phyloP scores from a whole-genome alignment of 2,329 filamentous ascomycete genomes.

The Colletotrichum limetticola region DNA sequence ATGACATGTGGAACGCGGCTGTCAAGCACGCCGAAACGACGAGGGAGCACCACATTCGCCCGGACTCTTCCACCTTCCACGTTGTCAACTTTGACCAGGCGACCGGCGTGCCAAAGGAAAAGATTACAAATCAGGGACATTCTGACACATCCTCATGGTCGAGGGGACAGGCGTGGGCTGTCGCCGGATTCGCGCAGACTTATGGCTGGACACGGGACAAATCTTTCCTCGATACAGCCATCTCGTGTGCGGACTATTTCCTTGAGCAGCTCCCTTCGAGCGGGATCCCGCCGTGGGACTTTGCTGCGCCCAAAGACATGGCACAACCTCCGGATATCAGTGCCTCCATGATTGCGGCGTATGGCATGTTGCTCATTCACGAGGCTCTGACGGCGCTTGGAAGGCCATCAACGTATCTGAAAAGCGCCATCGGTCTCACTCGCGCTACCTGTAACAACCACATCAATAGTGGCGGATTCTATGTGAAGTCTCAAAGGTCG shows the following conservation, averaged over 20 bases:
- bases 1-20: constrained; percentile 46
- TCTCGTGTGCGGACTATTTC: constrained; percentile 57
- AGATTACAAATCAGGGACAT: constrained; percentile 60
- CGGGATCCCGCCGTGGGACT: constrained; percentile 61
- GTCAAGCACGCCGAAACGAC: constrained; percentile 52
- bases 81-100: constrained; percentile 57
- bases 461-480: constrained; percentile 39
- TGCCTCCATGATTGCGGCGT: constrained; percentile 49
- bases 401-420: constrained; percentile 41
- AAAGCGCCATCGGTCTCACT: constrained; percentile 41
- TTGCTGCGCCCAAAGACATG: constrained; percentile 46
- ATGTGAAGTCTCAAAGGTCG: constrained; percentile 12
- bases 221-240: constrained; percentile 54
- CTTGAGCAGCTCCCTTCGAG: constrained; percentile 48
- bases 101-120: constrained; percentile 50
- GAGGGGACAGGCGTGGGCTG: constrained; percentile 60
- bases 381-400: constrained; percentile 38
- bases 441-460: constrained; percentile 38
- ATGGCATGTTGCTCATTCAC: constrained; percentile 51
- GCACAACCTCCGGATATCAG: constrained; percentile 48
- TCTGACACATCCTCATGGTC: constrained; percentile 56
- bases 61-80: constrained; percentile 51
- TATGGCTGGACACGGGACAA: constrained; percentile 56
- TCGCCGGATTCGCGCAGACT: constrained; percentile 57
- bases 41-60: constrained; percentile 50